phyloP scores from a whole-genome alignment of 768 basidiomycete genomes.

The Suillus hirtellus region DNA sequence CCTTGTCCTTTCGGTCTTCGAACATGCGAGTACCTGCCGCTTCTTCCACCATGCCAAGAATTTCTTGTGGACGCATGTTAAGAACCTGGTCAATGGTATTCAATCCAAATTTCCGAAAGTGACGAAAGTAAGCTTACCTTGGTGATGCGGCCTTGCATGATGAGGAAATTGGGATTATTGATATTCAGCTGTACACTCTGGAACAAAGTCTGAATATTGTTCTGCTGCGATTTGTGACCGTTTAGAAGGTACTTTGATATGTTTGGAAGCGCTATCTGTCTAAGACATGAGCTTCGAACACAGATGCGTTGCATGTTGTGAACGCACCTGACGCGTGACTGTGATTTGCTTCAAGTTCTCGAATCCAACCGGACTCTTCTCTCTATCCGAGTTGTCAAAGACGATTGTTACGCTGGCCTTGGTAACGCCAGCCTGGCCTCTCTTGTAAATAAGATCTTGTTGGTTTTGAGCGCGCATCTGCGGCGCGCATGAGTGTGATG shows the following conservation, averaged over 20 bases:
- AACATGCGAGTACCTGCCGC: constrained; percentile 99
- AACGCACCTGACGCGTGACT: constrained; percentile 86
- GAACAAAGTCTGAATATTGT: constrained; percentile 85
- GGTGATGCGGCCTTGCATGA: constrained; percentile 99
- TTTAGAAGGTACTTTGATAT: constrained; percentile 94
- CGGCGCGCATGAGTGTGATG: neutral
- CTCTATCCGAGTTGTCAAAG: constrained; percentile 93
- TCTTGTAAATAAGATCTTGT: constrained; percentile 98
- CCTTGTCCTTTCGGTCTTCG: constrained; percentile 97
- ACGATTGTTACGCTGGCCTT: constrained; percentile 99
- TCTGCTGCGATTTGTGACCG: constrained; percentile 90
- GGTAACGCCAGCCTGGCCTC: constrained; percentile 94
- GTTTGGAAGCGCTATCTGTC: constrained; percentile 88
- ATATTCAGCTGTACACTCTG: constrained; percentile 98
- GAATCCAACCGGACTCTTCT: constrained; percentile 80
- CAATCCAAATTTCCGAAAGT: constrained; percentile 1
- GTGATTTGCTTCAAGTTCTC: constrained; percentile 87
- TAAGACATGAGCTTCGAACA: constrained; percentile 7
- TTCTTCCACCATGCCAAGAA: constrained; percentile 98
- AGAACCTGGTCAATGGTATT: constrained; percentile 55
- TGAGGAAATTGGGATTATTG: constrained; percentile 99
- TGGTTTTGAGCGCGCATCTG: constrained; percentile 95
- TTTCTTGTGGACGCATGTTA: constrained; percentile 98
- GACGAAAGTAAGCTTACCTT: constrained; percentile 54
- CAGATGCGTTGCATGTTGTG: neutral